Conservation (phyloP, 371 early-diverging fungal genomes). For the Phascolomyces articulosus region DNA sequence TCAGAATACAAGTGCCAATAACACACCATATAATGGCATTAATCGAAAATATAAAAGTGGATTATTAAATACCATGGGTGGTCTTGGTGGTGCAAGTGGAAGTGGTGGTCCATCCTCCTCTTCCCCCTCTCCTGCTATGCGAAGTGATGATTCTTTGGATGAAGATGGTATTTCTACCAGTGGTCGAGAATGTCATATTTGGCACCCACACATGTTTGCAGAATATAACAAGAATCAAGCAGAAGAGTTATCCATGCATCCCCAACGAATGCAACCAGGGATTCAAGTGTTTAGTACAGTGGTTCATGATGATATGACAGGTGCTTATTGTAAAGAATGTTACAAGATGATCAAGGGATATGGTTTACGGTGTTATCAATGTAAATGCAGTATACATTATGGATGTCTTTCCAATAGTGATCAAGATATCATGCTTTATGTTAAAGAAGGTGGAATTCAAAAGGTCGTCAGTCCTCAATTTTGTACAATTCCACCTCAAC, state of each 20-base stretch:
- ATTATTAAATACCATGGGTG: neutral
- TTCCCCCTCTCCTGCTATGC: neutral
- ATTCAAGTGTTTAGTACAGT: neutral
- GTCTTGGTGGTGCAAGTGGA: too few relatives aligned
- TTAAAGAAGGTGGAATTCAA: conserved; percentile 47
- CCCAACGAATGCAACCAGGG: conserved; percentile 3
- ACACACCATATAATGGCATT: conserved; percentile 17
- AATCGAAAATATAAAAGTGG: conserved; percentile 21
- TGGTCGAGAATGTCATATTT: conserved; percentile 34
- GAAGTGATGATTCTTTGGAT: neutral
- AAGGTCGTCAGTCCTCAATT: conserved; percentile 52
- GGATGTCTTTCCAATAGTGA: conserved; percentile 36
- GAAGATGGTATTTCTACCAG: neutral
- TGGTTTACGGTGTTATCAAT: conserved; percentile 60
- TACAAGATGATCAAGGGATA: conserved; percentile 49
- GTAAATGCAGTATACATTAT: conserved; percentile 46
- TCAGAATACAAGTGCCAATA: neutral
- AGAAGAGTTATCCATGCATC: conserved; percentile 3
- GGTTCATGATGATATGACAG: conserved; percentile 31
- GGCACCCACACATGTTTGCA: conserved; percentile 49
- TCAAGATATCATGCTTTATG: conserved; percentile 43
- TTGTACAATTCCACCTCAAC: conserved; percentile 32
- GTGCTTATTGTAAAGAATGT: conserved; percentile 54
- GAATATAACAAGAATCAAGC: conserved; percentile 8
- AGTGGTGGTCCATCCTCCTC: too few relatives aligned